A percentile compares a stretch with the other conserved stretches of the same genome.
Evolutionary conservation across 78 protist species (phyloP).

Genomic region (Ministeria vibrans): DNA sequence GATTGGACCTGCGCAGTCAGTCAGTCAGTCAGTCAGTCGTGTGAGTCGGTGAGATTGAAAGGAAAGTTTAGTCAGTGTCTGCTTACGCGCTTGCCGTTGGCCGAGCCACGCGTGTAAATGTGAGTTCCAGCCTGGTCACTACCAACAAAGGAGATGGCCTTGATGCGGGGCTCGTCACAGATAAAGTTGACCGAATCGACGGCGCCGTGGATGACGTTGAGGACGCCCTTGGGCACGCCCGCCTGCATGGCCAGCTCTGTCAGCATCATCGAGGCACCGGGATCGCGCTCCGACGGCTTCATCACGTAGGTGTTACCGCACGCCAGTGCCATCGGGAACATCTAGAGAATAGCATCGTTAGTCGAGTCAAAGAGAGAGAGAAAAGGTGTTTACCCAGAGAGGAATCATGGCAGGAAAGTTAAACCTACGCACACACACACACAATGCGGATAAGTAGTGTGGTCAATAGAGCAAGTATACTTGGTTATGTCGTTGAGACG

Average conservation of each 20-base stretch:
- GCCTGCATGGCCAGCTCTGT: constrained; percentile 80
- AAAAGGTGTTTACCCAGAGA: constrained; percentile 53
- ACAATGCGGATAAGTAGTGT: neutral
- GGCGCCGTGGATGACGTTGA: constrained; percentile 64
- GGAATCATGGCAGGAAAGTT: constrained; percentile 96
- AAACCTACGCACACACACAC: constrained; percentile 35
- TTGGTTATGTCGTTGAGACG: neutral
- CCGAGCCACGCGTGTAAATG: constrained; percentile 78
- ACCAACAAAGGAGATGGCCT: constrained; percentile 97
- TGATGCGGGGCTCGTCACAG: neutral
- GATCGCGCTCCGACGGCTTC: constrained; percentile 94
- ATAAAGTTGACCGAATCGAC: neutral
- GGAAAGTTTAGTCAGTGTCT: neutral
- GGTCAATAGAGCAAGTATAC: neutral
- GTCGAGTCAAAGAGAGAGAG: neutral
- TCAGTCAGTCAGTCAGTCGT: neutral
- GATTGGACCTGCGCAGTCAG: constrained; percentile 40
- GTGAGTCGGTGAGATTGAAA: neutral
- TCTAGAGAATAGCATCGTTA: no score
- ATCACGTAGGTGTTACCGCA: constrained; percentile 90
- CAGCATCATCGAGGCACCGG: constrained; percentile 71
- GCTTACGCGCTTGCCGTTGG: constrained; percentile 92
- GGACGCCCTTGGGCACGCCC: constrained; percentile 85
- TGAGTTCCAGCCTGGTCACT: constrained; percentile 59
- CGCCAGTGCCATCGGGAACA: constrained; percentile 91